Percentiles rank a stretch among this genome's conserved stretches.
These are phyloP conservation scores for Pulveroboletus frians DNA, from an alignment of 768 basidiomycete genomes.

Conservation along the genomic window DNA sequence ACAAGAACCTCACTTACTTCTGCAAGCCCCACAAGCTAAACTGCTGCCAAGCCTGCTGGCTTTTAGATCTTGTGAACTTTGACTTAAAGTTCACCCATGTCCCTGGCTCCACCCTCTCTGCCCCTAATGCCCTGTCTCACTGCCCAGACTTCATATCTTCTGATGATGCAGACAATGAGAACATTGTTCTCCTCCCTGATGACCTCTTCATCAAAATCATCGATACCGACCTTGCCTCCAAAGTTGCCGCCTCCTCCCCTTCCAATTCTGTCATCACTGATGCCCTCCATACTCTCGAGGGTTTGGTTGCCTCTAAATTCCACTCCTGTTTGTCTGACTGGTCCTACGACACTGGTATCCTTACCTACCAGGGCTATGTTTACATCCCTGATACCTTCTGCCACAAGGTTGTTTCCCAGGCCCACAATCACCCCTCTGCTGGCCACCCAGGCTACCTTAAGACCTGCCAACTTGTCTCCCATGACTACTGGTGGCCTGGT, in stretches of 20 bases:
- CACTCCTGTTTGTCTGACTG: background rate
- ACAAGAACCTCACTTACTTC: background rate
- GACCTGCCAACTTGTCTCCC: background rate
- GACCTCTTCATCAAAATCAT: fast-evolving
- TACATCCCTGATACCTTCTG: too few relatives aligned
- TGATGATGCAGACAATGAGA: too few relatives aligned
- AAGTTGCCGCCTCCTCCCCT: too few relatives aligned
- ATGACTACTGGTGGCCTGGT: background rate
- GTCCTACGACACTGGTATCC: fast-evolving
- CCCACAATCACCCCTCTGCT: too few relatives aligned
- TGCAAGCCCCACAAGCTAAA: background rate
- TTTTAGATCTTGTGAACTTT: background rate
- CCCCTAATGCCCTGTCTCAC: fast-evolving
- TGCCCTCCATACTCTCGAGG: background rate
- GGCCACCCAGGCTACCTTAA: background rate
- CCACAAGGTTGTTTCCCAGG: too few relatives aligned
- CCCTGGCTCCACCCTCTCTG: too few relatives aligned
- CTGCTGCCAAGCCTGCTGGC: background rate
- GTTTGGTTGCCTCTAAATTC: fast-evolving
- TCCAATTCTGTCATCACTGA: background rate
- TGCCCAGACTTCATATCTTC: too few relatives aligned
- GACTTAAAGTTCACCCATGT: background rate
- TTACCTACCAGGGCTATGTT: background rate
- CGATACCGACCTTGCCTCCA: too few relatives aligned
- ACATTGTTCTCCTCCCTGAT: background rate